A percentile compares a stretch with the other conserved stretches of the same genome.
Conservation (phyloP, 2,329 filamentous ascomycete genomes). For the Fusarium tanahbumbuense region DNA sequence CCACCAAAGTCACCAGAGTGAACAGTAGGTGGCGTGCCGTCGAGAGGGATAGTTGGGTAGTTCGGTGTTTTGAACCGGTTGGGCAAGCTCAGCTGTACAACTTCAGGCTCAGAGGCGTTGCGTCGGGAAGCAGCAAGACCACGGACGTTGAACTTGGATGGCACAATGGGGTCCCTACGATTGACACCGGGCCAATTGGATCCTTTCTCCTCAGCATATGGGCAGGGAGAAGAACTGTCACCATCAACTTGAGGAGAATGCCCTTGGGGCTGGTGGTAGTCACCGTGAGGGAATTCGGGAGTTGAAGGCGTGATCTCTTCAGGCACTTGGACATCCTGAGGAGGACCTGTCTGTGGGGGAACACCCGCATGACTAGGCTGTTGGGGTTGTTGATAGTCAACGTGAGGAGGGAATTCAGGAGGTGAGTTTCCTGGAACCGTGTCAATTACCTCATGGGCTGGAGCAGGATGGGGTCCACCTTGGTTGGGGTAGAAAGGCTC, state of each 20-base stretch:
- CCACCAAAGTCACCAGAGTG: not conserved
- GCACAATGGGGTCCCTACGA: no score
- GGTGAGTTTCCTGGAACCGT: not conserved
- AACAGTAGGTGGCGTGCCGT: not conserved
- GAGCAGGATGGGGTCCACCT: not conserved
- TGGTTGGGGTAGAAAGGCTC: not conserved
- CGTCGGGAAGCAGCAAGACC: not conserved
- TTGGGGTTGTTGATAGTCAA: not conserved
- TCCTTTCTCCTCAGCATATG: accelerated
- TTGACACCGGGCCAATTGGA: not conserved
- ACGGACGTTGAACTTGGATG: not conserved
- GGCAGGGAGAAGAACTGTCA: not conserved
- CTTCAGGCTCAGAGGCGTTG: not conserved
- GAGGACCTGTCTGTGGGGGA: not conserved
- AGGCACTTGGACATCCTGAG: not conserved
- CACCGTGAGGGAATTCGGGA: not conserved
- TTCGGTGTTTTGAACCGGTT: not conserved
- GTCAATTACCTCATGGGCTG: not conserved
- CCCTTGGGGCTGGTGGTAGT: not conserved
- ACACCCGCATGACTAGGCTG: not conserved
- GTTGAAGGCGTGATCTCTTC: not conserved
- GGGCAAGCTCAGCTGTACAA: not conserved
- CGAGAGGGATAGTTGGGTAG: not conserved
- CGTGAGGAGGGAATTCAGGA: not conserved
- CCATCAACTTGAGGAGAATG: accelerated